Conservation (phyloP, 495 filamentous ascomycete species). For the Amphirosellinia nigrospora region DNA sequence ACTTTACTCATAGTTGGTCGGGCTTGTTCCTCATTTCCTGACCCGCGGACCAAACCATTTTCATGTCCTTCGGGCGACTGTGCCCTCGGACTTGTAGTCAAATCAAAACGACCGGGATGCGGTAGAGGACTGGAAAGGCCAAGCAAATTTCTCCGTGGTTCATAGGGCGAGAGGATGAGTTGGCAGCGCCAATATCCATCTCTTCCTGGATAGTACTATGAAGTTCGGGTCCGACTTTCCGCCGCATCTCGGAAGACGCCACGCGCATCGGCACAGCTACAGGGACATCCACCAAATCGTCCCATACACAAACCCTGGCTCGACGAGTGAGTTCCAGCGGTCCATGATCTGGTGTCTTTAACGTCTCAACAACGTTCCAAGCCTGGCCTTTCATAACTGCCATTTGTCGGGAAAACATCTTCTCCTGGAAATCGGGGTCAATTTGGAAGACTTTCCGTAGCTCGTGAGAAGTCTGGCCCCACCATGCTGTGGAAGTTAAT, state of each 20-base stretch:
- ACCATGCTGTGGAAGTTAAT: conserved; percentile 93
- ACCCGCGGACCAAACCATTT: conserved; percentile 17
- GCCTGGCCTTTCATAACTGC: conserved; percentile 99
- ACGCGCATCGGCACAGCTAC: conserved; percentile 87
- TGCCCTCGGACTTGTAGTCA: conserved; percentile 58
- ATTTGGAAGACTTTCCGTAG: conserved; percentile 84
- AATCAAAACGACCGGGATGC: conserved; percentile 84
- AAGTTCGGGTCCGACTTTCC: conserved; percentile 55
- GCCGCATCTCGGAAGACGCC: conserved; percentile 77
- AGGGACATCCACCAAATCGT: conserved; percentile 94
- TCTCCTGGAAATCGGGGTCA: conserved; percentile 95
- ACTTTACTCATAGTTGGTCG: conserved; percentile 16
- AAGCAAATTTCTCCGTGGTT: conserved; percentile 64
- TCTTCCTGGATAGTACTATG: conserved; percentile 67
- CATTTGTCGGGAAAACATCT: conserved; percentile 96
- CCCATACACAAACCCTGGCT: conserved; percentile 94
- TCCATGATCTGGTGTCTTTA: conserved; percentile 90
- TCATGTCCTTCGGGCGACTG: conserved; percentile 35
- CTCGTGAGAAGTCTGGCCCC: conserved; percentile 90
- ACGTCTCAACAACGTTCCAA: conserved; percentile 97
- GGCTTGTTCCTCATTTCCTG: conserved; percentile 17
- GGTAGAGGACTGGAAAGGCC: conserved; percentile 69
- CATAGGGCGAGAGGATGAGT: conserved; percentile 55
- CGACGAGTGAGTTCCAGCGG: conserved; percentile 91
- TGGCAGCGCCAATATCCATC: conserved; percentile 86